These are phyloP conservation scores for Pythium scleroteichum DNA, from an alignment of 352 stramenopile genomes.

Conservation along the genomic window DNA sequence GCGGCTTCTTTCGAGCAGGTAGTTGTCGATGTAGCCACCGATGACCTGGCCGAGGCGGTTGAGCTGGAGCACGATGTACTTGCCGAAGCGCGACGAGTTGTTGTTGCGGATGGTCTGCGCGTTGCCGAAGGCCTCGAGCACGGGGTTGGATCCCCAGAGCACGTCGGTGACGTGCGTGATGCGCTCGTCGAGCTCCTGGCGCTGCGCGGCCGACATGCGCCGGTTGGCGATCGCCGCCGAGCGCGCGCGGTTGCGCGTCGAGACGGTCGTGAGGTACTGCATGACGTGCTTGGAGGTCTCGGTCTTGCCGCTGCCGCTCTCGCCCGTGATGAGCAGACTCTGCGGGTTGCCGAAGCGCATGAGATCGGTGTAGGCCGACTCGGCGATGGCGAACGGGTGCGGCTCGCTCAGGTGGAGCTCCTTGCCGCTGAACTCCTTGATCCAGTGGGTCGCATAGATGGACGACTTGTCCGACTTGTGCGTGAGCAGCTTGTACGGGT, in stretches of 20 bases:
- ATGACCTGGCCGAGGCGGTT: constrained; percentile 81
- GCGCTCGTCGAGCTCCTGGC: constrained; percentile 70
- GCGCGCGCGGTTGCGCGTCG: constrained; percentile 64
- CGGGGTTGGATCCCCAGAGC: constrained; percentile 77
- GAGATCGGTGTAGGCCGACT: constrained; percentile 88
- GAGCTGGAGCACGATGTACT: constrained; percentile 88
- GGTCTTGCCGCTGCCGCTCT: constrained; percentile 92
- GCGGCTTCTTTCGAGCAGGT: constrained; percentile 92
- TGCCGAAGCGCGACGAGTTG: constrained; percentile 86
- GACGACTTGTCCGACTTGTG: constrained; percentile 61
- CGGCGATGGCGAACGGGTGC: constrained; percentile 85
- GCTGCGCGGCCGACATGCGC: constrained; percentile 76
- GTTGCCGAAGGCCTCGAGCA: constrained; percentile 87
- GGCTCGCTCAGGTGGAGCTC: constrained; percentile 81
- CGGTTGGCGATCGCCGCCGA: constrained; percentile 73
- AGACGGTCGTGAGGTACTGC: constrained; percentile 91
- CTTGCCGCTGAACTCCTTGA: constrained; percentile 77
- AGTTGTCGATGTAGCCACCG: constrained; percentile 86
- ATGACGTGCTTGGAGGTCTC: constrained; percentile 97
- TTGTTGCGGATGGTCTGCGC: constrained; percentile 88
- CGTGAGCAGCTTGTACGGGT: constrained; percentile 87
- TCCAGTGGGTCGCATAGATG: constrained; percentile 80
- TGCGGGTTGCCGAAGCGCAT: constrained; percentile 88
- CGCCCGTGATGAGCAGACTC: constrained; percentile 82
- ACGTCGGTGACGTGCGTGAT: constrained; percentile 73